Evolutionary conservation across 305 asterid genomes (phyloP).

Genomic region (Euphrasia arctica): DNA sequence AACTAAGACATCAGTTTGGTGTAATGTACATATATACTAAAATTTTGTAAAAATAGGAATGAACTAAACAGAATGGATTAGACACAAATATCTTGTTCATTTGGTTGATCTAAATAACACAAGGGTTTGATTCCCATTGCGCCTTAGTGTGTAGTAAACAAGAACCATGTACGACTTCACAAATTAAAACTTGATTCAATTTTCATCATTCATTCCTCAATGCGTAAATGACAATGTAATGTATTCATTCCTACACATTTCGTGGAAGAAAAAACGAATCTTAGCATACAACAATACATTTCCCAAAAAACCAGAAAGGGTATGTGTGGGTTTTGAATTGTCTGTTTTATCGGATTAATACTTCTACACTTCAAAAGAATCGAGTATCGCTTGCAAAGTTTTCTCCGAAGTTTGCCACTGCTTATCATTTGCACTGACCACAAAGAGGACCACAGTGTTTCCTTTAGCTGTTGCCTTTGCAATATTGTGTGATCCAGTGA

Average conservation of each 20-base stretch:
- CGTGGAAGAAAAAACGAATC: not conserved
- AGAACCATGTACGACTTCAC: too few relatives aligned
- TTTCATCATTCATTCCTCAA: not conserved
- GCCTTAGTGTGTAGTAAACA: too few relatives aligned
- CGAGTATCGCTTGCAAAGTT: conserved; percentile 67
- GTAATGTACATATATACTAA: too few relatives aligned
- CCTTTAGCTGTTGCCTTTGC: conserved; percentile 99
- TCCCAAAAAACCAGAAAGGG: conserved; percentile 12
- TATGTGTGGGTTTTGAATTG: not conserved
- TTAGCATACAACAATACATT: not conserved
- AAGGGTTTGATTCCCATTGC: too few relatives aligned
- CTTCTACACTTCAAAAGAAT: conserved; percentile 70
- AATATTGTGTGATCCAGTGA: conserved; percentile 84
- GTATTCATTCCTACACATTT: not conserved
- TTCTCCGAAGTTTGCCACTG: conserved; percentile 65
- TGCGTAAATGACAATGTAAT: not conserved
- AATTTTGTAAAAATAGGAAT: too few relatives aligned
- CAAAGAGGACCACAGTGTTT: conserved; percentile 76
- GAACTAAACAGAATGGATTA: too few relatives aligned
- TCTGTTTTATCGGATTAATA: conserved; percentile 5
- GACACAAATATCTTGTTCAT: too few relatives aligned
- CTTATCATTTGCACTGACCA: conserved; percentile 61
- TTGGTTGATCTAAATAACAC: too few relatives aligned
- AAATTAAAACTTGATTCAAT: not conserved
- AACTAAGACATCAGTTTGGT: too few relatives aligned